A percentile compares a stretch with the other conserved stretches of the same genome.
phyloP scores from a whole-genome alignment of 148 eudicot genomes.

The Linanthus parryae region DNA sequence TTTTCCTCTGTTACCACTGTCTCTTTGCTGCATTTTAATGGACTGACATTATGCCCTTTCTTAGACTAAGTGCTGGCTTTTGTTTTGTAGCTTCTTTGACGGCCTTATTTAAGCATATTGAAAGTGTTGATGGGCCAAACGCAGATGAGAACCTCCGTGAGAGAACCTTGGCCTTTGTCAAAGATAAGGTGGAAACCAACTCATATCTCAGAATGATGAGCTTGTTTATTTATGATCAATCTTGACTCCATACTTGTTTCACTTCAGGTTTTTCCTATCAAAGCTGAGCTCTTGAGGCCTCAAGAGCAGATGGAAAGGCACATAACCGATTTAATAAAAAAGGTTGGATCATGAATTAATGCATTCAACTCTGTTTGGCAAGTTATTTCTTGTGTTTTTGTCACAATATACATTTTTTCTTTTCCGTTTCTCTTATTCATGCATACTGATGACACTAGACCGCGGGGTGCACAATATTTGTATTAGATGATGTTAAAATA shows the following conservation, averaged over 20 bases:
- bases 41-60: too few relatives aligned
- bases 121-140: slow-evolving; percentile 64
- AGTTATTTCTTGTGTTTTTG: too few relatives aligned
- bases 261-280: slow-evolving; percentile 85
- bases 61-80: slow-evolving; percentile 13
- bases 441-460: too few relatives aligned
- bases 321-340: slow-evolving; percentile 87
- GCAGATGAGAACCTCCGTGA: slow-evolving; percentile 84
- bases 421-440: too few relatives aligned
- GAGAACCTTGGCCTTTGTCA: slow-evolving; percentile 69
- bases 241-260: neutral
- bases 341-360: slow-evolving; percentile 33
- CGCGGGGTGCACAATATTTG: too few relatives aligned
- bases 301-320: slow-evolving; percentile 97
- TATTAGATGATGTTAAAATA: too few relatives aligned
- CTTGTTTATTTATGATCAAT: neutral
- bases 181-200: slow-evolving; percentile 66
- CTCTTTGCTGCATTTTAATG: too few relatives aligned
- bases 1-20: too few relatives aligned
- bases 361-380: too few relatives aligned
- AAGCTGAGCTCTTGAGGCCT: slow-evolving; percentile 84
- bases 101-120: slow-evolving; percentile 86
- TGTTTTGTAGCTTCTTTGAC: slow-evolving; percentile 72
- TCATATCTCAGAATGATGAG: slow-evolving; percentile 3
- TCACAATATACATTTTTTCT: too few relatives aligned